A percentile compares a stretch with the other conserved stretches of the same genome.
Conservation (phyloP, 169 alveolate species). For the Toxoplasma gondii region DNA sequence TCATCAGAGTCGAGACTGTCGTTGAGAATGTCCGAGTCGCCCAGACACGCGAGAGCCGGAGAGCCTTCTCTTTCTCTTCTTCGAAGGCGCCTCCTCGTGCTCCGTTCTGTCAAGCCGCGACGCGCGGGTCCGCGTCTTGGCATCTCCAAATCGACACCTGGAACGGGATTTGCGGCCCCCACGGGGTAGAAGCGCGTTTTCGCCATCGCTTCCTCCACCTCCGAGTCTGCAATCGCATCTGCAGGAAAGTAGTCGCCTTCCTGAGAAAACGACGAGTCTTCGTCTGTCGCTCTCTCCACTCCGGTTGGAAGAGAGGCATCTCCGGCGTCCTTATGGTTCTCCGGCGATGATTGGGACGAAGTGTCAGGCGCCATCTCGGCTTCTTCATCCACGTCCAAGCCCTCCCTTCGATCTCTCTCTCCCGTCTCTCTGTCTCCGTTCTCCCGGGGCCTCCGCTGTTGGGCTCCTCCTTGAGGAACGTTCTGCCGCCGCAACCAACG, state of each 20-base stretch:
- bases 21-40: background rate
- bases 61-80: background rate
- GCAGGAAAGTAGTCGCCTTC: background rate
- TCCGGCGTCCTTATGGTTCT: no score
- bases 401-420: no score
- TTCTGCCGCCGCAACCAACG: no score
- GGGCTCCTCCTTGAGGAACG: no score
- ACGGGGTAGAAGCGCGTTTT: background rate
- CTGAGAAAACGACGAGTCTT: background rate
- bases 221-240: background rate
- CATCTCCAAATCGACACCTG: background rate
- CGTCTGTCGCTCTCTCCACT: background rate
- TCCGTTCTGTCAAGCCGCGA: background rate
- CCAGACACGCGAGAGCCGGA: background rate
- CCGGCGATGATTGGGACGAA: no score
- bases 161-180: background rate
- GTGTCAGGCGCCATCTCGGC: no score
- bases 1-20: background rate
- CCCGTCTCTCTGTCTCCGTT: no score
- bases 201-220: background rate
- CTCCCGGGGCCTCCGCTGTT: no score
- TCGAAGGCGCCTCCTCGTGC: background rate
- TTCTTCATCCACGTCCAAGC: no score
- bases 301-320: no score
- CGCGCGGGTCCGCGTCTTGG: background rate